phyloP scores from a whole-genome alignment of 2,329 filamentous ascomycete species.

The Colletotrichum sp. region DNA sequence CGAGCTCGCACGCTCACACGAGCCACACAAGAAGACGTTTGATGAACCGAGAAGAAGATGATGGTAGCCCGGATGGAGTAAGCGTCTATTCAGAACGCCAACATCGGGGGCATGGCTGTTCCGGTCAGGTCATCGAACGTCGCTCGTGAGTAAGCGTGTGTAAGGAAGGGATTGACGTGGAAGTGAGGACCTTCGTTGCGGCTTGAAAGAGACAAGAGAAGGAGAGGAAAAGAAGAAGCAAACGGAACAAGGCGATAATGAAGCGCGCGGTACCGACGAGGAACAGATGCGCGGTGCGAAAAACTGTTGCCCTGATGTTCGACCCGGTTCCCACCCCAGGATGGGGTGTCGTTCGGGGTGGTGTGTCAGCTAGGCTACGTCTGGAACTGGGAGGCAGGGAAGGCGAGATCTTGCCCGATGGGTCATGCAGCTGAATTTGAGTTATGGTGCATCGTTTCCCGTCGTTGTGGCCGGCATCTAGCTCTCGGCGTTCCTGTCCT shows the following conservation, averaged over 20 bases:
- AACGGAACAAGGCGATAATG: not conserved
- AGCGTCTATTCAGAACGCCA: not conserved
- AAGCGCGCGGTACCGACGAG: not conserved
- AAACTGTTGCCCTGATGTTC: constrained; percentile 8
- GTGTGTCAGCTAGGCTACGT: constrained; percentile 10
- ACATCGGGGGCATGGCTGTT: constrained; percentile 4
- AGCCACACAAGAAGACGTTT: not conserved
- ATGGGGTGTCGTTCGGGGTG: not conserved
- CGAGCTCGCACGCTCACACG: not conserved
- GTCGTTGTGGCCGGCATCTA: not conserved
- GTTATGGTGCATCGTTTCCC: constrained; percentile 7
- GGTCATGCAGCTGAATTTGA: constrained; percentile 20
- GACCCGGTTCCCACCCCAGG: constrained; percentile 7
- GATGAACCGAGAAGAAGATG: constrained; percentile 14
- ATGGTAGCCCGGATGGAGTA: not conserved
- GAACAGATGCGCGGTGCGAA: not conserved
- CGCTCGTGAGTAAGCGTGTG: constrained; percentile 17
- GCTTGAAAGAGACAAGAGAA: not conserved
- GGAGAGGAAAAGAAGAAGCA: not conserved
- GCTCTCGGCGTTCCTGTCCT: not conserved
- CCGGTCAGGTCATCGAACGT: constrained; percentile 12
- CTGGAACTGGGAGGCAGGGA: not conserved
- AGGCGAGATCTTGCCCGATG: constrained; percentile 5
- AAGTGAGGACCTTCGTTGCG: not conserved
- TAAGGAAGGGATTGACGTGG: constrained; percentile 4